Percentiles rank a stretch among this genome's conserved stretches.
Conservation (phyloP, 75 land plant species). For the Larix kaempferi region DNA sequence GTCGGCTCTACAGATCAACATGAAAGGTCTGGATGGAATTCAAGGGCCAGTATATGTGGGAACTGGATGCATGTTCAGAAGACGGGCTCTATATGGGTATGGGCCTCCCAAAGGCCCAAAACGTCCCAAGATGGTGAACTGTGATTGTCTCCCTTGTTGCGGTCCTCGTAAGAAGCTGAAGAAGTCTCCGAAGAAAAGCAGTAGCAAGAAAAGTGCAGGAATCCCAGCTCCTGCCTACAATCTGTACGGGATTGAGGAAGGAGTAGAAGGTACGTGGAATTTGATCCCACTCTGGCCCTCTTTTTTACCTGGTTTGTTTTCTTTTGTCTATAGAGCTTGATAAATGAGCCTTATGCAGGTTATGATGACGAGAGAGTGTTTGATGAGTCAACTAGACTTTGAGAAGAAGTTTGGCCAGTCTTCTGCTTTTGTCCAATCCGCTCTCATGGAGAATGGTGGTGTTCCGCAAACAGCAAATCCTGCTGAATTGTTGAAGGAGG, state of each 20-base stretch:
- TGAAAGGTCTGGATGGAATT: constrained; percentile 85
- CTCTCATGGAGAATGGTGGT: constrained; percentile 80
- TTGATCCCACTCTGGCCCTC: not conserved
- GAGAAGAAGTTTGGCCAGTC: constrained; percentile 85
- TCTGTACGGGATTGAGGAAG: constrained; percentile 13
- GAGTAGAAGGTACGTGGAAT: constrained; percentile 21
- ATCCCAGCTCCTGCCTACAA: constrained; percentile 10
- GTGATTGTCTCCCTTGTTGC: constrained; percentile 82
- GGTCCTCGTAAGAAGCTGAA: constrained; percentile 56
- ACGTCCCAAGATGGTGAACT: constrained; percentile 70
- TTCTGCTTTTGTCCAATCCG: constrained; percentile 67
- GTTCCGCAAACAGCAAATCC: constrained; percentile 82
- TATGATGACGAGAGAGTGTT: constrained; percentile 59
- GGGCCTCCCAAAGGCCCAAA: constrained; percentile 66
- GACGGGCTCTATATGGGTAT: constrained; percentile 81
- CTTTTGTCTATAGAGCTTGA: not conserved
- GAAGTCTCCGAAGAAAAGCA: constrained; percentile 22
- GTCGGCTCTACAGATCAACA: constrained; percentile 54
- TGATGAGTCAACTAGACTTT: constrained; percentile 75
- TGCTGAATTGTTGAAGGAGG: constrained; percentile 71
- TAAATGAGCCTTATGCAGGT: constrained; percentile 17
- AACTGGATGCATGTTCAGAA: constrained; percentile 80
- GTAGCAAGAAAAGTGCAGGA: not conserved
- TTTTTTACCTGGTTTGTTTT: not conserved
- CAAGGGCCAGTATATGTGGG: constrained; percentile 94